Evolutionary conservation across 352 stramenopile genomes (phyloP), one percentile per base, ranked within the genome.

Genomic region (Globisporangium ultimum): DNA sequence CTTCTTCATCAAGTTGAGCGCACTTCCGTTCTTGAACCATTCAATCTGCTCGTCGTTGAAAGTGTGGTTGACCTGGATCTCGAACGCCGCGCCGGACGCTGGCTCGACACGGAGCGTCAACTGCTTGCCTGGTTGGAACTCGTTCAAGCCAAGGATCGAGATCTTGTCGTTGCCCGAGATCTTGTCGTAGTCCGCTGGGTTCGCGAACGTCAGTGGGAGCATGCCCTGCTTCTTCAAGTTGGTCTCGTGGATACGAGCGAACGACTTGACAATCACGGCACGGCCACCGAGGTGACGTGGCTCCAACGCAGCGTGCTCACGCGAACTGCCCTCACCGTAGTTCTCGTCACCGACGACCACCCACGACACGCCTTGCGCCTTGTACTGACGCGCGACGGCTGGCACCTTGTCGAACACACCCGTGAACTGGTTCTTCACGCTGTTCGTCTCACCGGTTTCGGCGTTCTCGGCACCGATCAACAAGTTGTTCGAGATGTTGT

Each of bases 171-270:
- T 93, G 55, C 90, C 91, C 41, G 76, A 88, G 70, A 98, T 96
- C 72, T 88, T 87, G 74, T 97, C 89, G 68, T 98, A 98, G 81
- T 98, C 91, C 15, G 79, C 72, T 48, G 89, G 88, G 84, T 97
- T 89, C 22, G 83, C 88, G 69, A 98, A 98, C 55, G 86, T 96
- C 55, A 98, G 76, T 42, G 90, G 87, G 14, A 98, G 84, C 89
- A 98, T 97, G 66, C 91, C 91, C 75, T 98, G 91, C 87, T 98
- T 98, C 88, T 98, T 98, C 68, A 98, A 71, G 80, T 98, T 98
- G 34, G 91, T 98, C 78, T 98, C 91, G 81, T 98, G 91, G 67
- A 98, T 98, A 73, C 91, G 88, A 43, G 91, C 91, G 67, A 98
- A 98, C 72, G 86, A 96, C 78, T 97, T 97, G 40, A 96, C 86